phyloP scores from a whole-genome alignment of 2,329 filamentous ascomycete species.

The Aspergillus sp. region DNA sequence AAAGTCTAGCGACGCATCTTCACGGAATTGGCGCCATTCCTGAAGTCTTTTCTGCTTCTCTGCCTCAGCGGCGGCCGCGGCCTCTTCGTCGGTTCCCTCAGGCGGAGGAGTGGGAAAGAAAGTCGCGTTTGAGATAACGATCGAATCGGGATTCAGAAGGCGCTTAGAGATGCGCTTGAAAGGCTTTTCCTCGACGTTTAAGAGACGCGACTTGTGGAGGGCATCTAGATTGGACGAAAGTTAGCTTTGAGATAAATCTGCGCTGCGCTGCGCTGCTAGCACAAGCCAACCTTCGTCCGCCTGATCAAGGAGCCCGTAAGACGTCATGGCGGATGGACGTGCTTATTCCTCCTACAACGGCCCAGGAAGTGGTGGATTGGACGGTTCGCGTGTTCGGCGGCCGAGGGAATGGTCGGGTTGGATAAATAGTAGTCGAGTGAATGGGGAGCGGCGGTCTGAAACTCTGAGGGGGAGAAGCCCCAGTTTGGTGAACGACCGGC shows the following conservation, averaged over 20 bases:
- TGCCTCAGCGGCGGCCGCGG: conserved; percentile 49
- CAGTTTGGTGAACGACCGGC: not conserved
- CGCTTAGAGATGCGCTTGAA: conserved; percentile 88
- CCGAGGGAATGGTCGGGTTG: conserved; percentile 18
- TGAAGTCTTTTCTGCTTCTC: conserved; percentile 57
- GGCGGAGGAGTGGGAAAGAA: conserved; percentile 70
- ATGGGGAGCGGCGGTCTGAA: conserved; percentile 26
- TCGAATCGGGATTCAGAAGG: conserved; percentile 69
- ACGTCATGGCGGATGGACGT: conserved; percentile 50
- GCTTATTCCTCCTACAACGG: conserved; percentile 2
- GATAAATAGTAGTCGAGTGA: conserved; percentile 11
- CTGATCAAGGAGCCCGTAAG: conserved; percentile 72
- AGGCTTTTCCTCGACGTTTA: conserved; percentile 89
- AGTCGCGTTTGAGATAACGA: conserved; percentile 61
- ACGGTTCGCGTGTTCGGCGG: conserved; percentile 20
- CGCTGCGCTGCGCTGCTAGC: conserved; percentile 12
- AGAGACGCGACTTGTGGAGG: conserved; percentile 82
- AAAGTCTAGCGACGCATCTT: conserved; percentile 87
- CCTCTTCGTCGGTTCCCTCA: conserved; percentile 55
- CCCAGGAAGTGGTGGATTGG: not conserved
- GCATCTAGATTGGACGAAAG: conserved; percentile 58
- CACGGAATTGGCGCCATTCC: conserved; percentile 71
- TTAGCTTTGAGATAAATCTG: conserved; percentile 24
- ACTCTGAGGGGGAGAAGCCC: not conserved
- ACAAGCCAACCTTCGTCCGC: conserved; percentile 57